Percentiles rank a stretch among this genome's conserved stretches.
These are phyloP conservation scores for Suillus variegatus DNA, from an alignment of 768 basidiomycete species.

Conservation along the genomic window DNA sequence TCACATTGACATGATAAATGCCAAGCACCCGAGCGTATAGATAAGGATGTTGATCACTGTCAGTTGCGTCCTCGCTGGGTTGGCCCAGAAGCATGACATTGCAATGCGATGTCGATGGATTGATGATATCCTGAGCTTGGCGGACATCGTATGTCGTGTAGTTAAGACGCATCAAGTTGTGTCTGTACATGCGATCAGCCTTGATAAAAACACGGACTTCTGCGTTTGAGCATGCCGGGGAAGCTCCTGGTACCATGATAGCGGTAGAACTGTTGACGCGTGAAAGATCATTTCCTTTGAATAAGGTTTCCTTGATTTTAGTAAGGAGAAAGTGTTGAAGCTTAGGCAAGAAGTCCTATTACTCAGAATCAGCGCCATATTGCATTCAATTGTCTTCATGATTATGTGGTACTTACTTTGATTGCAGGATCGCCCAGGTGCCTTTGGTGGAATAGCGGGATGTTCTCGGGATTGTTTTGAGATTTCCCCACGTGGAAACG, in stretches of 20 bases:
- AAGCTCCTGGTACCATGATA: too few species aligned
- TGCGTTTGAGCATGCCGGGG: background rate
- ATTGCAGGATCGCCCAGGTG: conserved; percentile 29
- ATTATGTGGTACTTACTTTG: conserved; percentile 3
- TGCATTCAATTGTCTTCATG: background rate
- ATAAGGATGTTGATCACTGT: background rate
- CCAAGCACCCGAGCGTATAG: conserved; percentile 12
- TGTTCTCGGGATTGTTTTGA: conserved; percentile 1
- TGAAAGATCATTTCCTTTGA: conserved; percentile 14
- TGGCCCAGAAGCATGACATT: background rate
- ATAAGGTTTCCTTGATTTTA: conserved; percentile 10
- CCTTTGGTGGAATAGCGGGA: conserved; percentile 6
- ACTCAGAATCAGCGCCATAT: background rate
- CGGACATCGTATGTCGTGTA: conserved; percentile 7
- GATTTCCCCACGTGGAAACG: conserved; percentile 23
- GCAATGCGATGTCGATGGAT: conserved; percentile 1
- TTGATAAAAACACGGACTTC: background rate
- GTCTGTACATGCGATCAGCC: conserved; percentile 2
- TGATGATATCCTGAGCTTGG: background rate
- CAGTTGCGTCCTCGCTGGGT: too few species aligned
- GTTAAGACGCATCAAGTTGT: conserved; percentile 1
- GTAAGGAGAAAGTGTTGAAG: conserved; percentile 12
- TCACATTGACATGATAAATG: conserved; percentile 21
- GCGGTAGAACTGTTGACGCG: too few species aligned
- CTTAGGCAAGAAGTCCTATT: conserved; percentile 11